phyloP scores from a whole-genome alignment of 345 rosid species.

The Euphorbia tirucalli region DNA sequence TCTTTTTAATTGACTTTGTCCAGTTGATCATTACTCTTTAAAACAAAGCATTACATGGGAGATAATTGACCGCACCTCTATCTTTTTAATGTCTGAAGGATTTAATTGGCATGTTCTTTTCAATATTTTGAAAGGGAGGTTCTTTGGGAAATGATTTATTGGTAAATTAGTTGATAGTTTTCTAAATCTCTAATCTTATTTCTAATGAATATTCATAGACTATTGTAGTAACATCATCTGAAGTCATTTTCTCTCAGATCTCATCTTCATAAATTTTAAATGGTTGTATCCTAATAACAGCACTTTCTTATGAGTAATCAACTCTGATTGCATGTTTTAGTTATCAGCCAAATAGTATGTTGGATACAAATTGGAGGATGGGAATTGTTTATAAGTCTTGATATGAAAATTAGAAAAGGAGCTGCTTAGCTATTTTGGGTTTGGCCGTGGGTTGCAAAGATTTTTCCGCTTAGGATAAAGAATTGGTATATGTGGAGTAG shows the following conservation, averaged over 20 bases:
- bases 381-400: neutral
- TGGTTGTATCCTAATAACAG: neutral
- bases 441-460: neutral
- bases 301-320: neutral
- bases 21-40: neutral
- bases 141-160: neutral
- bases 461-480: neutral
- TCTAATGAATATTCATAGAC: neutral
- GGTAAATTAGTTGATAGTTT: neutral
- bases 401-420: neutral
- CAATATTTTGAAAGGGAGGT: neutral
- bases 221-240: neutral
- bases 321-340: neutral
- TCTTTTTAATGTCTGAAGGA: neutral
- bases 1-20: neutral
- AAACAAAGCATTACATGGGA: neutral
- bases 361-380: neutral
- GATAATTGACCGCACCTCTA: neutral
- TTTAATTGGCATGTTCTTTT: neutral
- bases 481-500: neutral
- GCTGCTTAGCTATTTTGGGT: neutral
- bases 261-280: conserved; percentile 7
- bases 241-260: conserved; percentile 1
- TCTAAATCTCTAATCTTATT: neutral
- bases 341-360: neutral